Evolutionary conservation across 2,329 filamentous ascomycete species (phyloP), one percentile per base, ranked within the genome.

Genomic region (Monosporascus sp.): DNA sequence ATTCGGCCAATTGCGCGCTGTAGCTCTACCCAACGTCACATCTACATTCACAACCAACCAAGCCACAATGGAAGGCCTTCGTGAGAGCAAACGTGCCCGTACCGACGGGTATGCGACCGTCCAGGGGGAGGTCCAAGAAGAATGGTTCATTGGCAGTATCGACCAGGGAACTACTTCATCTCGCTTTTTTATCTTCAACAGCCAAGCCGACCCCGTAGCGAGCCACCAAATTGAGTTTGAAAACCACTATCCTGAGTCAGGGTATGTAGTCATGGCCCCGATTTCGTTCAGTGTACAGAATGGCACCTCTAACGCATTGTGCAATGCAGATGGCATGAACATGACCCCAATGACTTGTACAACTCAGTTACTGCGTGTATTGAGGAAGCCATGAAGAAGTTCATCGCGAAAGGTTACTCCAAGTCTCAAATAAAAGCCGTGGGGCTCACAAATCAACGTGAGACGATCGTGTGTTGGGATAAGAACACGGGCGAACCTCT

Each of bases 91-190:
- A 58, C 58, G 55, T 46, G 56, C 54, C 37, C 56, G 57, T 50
- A 52, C 54, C 37, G 51, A 56, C 24, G 43, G 18, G 35, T 18
- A 50, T 18, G 22, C 35, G n/a, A 22, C 14, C 17, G 18, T 51
- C 47, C 55, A 61, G 41, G 55, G 52, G 41, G 31, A 51, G 8
- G 50, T 17, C 41, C 18, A 44, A 15, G 56, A 74, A 41, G 72
- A 86, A 53, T 82, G 82, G 73, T 96, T 89, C 65, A 86, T 96
- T 56, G 91, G 91, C 55, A 89, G 88, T 62, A 92, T 96, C 68
- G 91, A 96, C 68, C 90, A 95, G 66, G 91, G 91, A 54, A 96
- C 91, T 14, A 96, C 91, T 35, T 93, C 88, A 55, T 89, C 91
- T 37, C 82, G 91, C 38, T 96, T 96, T 72, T 81, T 96, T 62